Base-by-base conservation (phyloP, 2,329 filamentous ascomycete genomes). In the Endocalyx cinctus region DNA sequence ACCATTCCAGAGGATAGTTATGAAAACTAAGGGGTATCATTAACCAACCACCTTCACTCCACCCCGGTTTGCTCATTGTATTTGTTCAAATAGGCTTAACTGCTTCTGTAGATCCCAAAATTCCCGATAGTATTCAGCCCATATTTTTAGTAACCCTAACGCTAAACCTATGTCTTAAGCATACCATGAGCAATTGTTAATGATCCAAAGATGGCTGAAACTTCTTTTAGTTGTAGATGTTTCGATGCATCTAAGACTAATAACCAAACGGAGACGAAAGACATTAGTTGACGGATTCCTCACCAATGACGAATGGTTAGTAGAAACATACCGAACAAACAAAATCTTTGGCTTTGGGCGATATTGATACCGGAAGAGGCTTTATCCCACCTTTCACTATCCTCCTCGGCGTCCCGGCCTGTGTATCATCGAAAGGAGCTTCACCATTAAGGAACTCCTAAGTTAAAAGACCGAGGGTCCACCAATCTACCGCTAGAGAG, bases 341-440 rank as follows among this genome's bases (percentile, higher is more conserved):
- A 23, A 23, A 23, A 23, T 23, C 20, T n/a, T 23, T 23, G 20
- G 20, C 8, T n/a, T 23, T n/a, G 20, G 8, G 8, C 20, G 20
- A 23, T n/a, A 23, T 8, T 8, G n/a, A 23, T n/a, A n/a, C 20
- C 20, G 20, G 20, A 8, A 23, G 20, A 8, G 20, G 20, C 20
- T 8, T 23, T n/a, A 23, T 23, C 8, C n/a, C 20, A n/a, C 26
- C 10, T 14, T 8, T 36, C 23, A 25, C 37, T 19, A 40, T 40
- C 11, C 37, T 20, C 30, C 30, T 33, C 13, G 16, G 19, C 5
- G 37, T 40, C 34, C 30, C 31, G 18, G 26, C 34, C 17, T 16
- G 26, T 5, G 29, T 27, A 19, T 37, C 37, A 17, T 37, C 37
- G 23, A 40, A 40, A 13, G 37, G 37, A 18, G 37, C 37, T 27